Percentiles rank a stretch among this genome's conserved stretches.
Conservation (phyloP, 306 rosid species). For the Canavalia ensiformis region DNA sequence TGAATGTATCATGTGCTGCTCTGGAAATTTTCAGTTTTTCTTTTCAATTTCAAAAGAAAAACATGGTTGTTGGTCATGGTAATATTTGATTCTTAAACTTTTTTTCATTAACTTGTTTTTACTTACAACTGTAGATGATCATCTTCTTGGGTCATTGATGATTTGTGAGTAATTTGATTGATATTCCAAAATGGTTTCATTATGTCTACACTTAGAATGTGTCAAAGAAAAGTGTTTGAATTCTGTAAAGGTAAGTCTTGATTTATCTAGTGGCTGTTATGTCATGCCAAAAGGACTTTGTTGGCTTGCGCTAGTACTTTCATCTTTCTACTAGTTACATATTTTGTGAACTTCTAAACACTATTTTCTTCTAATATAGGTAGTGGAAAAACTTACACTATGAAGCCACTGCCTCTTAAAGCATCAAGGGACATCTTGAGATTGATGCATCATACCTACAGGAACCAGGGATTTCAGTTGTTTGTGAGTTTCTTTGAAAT, state of each 20-base stretch:
- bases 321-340: conserved; percentile 13
- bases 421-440: conserved; percentile 90
- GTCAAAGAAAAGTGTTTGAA: conserved; percentile 32
- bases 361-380: conserved; percentile 56
- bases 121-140: conserved; percentile 7
- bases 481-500: conserved; percentile 93
- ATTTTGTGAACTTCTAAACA: conserved; percentile 33
- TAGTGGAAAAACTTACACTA: conserved; percentile 92
- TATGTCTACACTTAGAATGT: background rate
- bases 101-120: conserved; percentile 28
- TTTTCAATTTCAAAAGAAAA: background rate
- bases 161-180: conserved; percentile 17
- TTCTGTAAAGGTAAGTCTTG: conserved; percentile 23
- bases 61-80: conserved; percentile 1
- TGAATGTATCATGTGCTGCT: background rate
- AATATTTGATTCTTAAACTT: background rate
- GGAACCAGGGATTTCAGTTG: conserved; percentile 88
- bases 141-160: conserved; percentile 23
- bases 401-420: conserved; percentile 94
- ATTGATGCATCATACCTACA: conserved; percentile 87
- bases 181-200: conserved; percentile 11
- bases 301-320: conserved; percentile 32
- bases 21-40: background rate
- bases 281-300: conserved; percentile 40
- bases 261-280: background rate